These are phyloP conservation scores for Quambalaria eucalypti DNA, from an alignment of 1,284 basidiomycete species.

Conservation along the genomic window DNA sequence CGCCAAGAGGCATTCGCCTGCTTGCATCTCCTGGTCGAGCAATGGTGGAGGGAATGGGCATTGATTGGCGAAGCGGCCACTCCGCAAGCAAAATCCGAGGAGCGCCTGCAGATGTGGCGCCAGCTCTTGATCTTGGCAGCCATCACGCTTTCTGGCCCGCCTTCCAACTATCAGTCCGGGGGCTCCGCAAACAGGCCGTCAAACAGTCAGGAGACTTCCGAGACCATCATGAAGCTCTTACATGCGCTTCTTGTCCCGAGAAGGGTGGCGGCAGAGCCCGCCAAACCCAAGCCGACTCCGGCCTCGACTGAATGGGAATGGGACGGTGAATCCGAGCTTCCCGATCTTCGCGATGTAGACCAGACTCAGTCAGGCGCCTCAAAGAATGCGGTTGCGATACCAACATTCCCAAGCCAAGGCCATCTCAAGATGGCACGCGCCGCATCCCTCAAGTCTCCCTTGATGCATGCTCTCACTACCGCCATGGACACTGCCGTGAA, in stretches of 20 bases:
- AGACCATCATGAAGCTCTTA: conserved; percentile 18
- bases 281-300: neutral
- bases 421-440: neutral
- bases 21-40: conserved; percentile 16
- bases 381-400: no score
- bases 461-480: conserved; percentile 6
- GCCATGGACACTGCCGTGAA: conserved; percentile 2
- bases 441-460: neutral
- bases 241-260: conserved; percentile 20
- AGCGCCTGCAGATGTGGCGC: conserved; percentile 32
- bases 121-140: conserved; percentile 36
- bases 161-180: neutral
- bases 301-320: conserved; percentile 32
- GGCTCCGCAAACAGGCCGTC: neutral
- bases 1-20: conserved; percentile 14
- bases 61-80: neutral
- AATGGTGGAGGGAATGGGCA: conserved; percentile 37
- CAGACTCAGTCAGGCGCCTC: no score
- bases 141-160: conserved; percentile 10
- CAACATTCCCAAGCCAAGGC: neutral
- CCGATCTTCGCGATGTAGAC: conserved; percentile 23
- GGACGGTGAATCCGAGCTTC: conserved; percentile 41
- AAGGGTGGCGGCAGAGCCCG: neutral
- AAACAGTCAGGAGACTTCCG: conserved; percentile 17
- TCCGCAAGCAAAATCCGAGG: neutral